phyloP scores from a whole-genome alignment of 495 filamentous ascomycete genomes.

The Xylaria scruposa region DNA sequence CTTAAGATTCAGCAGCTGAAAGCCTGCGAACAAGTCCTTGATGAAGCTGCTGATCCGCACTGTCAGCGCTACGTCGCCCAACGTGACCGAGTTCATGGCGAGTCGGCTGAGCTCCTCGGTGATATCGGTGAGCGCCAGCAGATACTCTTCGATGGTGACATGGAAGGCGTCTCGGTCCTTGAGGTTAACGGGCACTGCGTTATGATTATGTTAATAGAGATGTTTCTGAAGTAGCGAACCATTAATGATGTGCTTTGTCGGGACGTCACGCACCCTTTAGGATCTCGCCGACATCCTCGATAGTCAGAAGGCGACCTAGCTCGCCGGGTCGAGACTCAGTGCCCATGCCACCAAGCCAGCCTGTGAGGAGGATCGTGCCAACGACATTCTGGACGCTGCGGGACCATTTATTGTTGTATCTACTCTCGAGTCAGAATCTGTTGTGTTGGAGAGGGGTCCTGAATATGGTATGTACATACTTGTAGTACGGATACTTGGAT shows the following conservation, averaged over 20 bases:
- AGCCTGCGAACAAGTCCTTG: constrained; percentile 93
- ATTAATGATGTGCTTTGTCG: background rate
- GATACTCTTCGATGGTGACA: constrained; percentile 94
- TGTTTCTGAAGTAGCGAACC: background rate
- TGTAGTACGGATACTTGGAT: constrained; percentile 91
- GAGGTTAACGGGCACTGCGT: constrained; percentile 88
- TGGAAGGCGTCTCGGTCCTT: constrained; percentile 92
- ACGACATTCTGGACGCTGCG: constrained; percentile 84
- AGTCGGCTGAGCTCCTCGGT: constrained; percentile 91
- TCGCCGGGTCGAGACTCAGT: constrained; percentile 47
- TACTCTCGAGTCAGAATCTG: constrained; percentile 31
- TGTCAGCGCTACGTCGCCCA: constrained; percentile 85
- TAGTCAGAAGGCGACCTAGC: constrained; percentile 74
- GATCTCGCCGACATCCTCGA: constrained; percentile 83
- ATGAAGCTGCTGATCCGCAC: constrained; percentile 88
- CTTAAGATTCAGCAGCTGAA: constrained; percentile 96
- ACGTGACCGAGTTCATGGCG: constrained; percentile 94
- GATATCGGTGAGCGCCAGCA: constrained; percentile 81
- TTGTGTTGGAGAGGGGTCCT: background rate
- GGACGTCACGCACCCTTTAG: constrained; percentile 64
- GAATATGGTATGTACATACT: constrained; percentile 49
- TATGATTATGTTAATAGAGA: background rate
- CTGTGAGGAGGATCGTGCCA: constrained; percentile 72
- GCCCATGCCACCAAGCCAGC: constrained; percentile 74
- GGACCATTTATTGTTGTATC: constrained; percentile 84